Evolutionary conservation across 495 filamentous ascomycete genomes (phyloP).

Genomic region (Trichocladium uniseriatum): DNA sequence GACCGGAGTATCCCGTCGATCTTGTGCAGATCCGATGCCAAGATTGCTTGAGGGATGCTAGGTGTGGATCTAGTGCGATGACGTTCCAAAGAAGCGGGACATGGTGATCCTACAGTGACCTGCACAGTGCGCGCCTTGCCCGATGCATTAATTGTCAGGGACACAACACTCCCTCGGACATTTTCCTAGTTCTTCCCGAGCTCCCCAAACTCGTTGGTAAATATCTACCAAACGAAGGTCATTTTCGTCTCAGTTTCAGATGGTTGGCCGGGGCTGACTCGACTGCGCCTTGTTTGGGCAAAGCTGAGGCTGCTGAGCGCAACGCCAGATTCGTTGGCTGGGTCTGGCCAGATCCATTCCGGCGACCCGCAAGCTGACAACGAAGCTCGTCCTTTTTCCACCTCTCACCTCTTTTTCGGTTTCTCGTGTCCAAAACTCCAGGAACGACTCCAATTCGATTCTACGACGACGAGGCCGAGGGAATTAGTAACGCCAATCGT

Average conservation of each 20-base stretch:
- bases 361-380: slow-evolving; percentile 2
- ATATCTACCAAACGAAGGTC: too few relatives aligned
- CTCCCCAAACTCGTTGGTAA: too few relatives aligned
- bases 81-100: not conserved
- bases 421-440: not conserved
- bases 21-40: not conserved
- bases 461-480: not conserved
- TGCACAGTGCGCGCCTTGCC: not conserved
- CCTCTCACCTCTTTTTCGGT: not conserved
- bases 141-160: too few relatives aligned
- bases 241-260: too few relatives aligned
- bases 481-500: not conserved
- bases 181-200: too few relatives aligned
- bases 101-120: not conserved
- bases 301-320: not conserved
- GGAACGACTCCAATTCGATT: not conserved
- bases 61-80: not conserved
- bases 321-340: slow-evolving; percentile 1
- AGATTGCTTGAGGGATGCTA: not conserved
- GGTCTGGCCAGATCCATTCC: slow-evolving; percentile 3
- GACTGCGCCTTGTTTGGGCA: too few relatives aligned
- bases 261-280: too few relatives aligned
- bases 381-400: not conserved
- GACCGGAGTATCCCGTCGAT: not conserved
- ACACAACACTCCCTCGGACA: too few relatives aligned